These are phyloP conservation scores for Brassica nigra DNA, from an alignment of 345 rosid genomes.

Conservation along the genomic window DNA sequence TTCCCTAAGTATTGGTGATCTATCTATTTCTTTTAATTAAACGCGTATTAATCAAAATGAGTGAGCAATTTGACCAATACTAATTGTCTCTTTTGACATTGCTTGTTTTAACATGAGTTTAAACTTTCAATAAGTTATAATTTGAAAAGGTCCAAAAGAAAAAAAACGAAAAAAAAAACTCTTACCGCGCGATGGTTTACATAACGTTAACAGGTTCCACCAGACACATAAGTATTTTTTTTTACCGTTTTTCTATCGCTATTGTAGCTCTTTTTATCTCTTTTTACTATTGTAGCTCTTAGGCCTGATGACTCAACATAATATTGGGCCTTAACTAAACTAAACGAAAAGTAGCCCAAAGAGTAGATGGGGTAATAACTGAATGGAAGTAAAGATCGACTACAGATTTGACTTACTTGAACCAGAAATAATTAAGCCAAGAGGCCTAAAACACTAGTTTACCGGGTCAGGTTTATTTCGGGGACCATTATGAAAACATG, in stretches of 20 bases:
- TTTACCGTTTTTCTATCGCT: not conserved
- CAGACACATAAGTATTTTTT: no score
- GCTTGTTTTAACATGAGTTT: not conserved
- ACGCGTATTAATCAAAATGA: not conserved
- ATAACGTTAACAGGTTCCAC: no score
- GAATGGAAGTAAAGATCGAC: not conserved
- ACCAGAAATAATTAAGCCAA: not conserved
- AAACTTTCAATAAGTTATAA: not conserved
- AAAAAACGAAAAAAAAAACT: not conserved
- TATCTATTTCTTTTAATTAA: not conserved
- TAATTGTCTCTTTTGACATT: not conserved
- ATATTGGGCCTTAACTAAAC: not conserved
- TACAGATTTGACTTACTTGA: not conserved
- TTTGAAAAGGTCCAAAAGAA: not conserved
- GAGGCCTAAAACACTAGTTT: conserved; percentile 1
- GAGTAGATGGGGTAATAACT: not conserved
- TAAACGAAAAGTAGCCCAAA: not conserved
- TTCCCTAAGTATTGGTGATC: not conserved
- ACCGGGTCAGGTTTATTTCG: not conserved
- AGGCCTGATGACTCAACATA: not conserved
- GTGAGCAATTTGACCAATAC: not conserved
- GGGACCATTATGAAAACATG: not conserved
- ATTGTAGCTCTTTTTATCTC: not conserved
- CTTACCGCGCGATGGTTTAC: no score
- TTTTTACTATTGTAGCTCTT: not conserved